Evolutionary conservation across 2,329 filamentous ascomycete species (phyloP).

Genomic region (Keithomyces neogunnii): DNA sequence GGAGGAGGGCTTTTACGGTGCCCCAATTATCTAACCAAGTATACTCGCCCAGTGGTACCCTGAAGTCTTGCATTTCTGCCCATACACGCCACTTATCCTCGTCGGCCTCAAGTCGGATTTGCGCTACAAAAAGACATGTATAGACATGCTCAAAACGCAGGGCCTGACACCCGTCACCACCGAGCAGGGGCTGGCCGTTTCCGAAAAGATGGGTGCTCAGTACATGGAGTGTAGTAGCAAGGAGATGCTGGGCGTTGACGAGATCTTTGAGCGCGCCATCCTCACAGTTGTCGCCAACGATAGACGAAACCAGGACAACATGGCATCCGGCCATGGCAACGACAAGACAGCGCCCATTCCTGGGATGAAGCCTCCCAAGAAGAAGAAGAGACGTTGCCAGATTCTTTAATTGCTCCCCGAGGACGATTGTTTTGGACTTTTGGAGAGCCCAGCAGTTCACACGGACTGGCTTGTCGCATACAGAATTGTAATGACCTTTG

Average conservation of each 20-base stretch:
- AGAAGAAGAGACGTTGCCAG: slow-evolving; percentile 78
- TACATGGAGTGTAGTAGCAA: slow-evolving; percentile 99
- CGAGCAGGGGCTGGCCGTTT: slow-evolving; percentile 81
- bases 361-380: slow-evolving; percentile 47
- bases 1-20: not conserved
- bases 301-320: slow-evolving; percentile 50
- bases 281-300: slow-evolving; percentile 82
- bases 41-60: slow-evolving; percentile 74
- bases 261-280: slow-evolving; percentile 90
- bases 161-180: slow-evolving; percentile 89
- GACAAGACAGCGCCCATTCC: slow-evolving; percentile 31
- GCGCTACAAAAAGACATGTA: slow-evolving; percentile 89
- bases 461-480: slow-evolving; percentile 10
- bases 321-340: slow-evolving; percentile 28
- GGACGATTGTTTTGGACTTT: not conserved
- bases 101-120: slow-evolving; percentile 96
- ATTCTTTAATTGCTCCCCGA: slow-evolving; percentile 50
- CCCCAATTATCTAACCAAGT: no score
- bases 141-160: slow-evolving; percentile 97
- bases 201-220: slow-evolving; percentile 84
- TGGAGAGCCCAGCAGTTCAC: not conserved
- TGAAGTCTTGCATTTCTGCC: slow-evolving; percentile 97
- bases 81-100: slow-evolving; percentile 90
- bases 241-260: slow-evolving; percentile 91
- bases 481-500: slow-evolving; percentile 30